Evolutionary conservation across 192 early-diverging fungal genomes (phyloP), one percentile per base, ranked within the genome.

Genomic region (Funneliformis geosporum): DNA sequence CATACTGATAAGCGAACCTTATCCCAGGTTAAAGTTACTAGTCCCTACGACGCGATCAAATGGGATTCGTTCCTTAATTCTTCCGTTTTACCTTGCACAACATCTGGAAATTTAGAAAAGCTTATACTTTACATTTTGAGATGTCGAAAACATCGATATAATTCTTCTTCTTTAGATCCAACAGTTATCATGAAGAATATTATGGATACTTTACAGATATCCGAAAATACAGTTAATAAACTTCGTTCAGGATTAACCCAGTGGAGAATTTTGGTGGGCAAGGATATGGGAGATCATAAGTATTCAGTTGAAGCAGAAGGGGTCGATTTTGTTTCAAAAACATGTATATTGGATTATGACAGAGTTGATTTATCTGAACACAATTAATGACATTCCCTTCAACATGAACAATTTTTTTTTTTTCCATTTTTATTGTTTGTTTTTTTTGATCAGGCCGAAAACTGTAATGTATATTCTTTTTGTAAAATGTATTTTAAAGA

Each of bases 151-250:
- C 65, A 67, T 67, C 5, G 23, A 4, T 67, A 33, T 39, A 67
- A 23, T 67, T 11, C 10, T 33, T 16, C n/a, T 67, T 14, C 65
- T 28, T 39, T 67, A 12, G 65, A 67, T 21, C 12, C 65, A 28
- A 25, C 16, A 39, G 7, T 67, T 67, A 67, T 67, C 14, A 67
- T 67, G 27, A 67, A 39, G 65, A 67, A 67, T 8, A 67, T 67
- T 39, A 39, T 12, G 65, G 12, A 67, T 28, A 67, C 65, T 67
- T 18, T 67, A 33, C 23, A 67, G 21, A 67, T 67, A 33, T 67
- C 65, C n/a, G 65, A 67, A 67, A 39, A 25, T 67, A 67, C 38
- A 0, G 16, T 27, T 12, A 27, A 28, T 67, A 27, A 18, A 18
- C 65, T 67, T 27, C 14, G 38, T 27, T 33, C 65, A 27, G 25